Evolutionary conservation across 2,329 filamentous ascomycete species (phyloP).

Genomic region (Aspergillus sp.): DNA sequence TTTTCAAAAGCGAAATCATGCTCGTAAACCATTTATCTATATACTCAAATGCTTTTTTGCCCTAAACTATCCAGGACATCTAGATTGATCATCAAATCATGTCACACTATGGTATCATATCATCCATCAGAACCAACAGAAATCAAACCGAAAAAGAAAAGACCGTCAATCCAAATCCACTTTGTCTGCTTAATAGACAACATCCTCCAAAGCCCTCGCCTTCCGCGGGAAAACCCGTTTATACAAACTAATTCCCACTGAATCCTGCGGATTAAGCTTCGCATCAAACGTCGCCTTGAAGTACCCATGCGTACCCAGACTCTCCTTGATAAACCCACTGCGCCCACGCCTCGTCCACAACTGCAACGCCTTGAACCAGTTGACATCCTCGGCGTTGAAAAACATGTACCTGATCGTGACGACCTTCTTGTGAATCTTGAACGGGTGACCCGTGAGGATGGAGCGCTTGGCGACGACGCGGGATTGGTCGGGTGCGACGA

Average conservation of each 20-base stretch:
- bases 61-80: slow-evolving; percentile 10
- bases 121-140: slow-evolving; percentile 13
- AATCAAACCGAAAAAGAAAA: background rate
- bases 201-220: slow-evolving; percentile 45
- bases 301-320: slow-evolving; percentile 94
- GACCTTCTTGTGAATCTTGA: slow-evolving; percentile 97
- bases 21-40: slow-evolving; percentile 24
- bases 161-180: background rate
- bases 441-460: slow-evolving; percentile 90
- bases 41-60: slow-evolving; percentile 19
- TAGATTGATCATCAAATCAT: slow-evolving; percentile 18
- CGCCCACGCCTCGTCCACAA: slow-evolving; percentile 88
- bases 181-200: slow-evolving; percentile 10
- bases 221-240: slow-evolving; percentile 76
- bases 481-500: slow-evolving; percentile 64
- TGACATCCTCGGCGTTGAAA: slow-evolving; percentile 90
- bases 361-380: slow-evolving; percentile 95
- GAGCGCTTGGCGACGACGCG: slow-evolving; percentile 90
- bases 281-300: slow-evolving; percentile 98
- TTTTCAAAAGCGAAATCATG: slow-evolving; percentile 12
- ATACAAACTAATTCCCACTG: slow-evolving; percentile 82
- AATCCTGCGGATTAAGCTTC: slow-evolving; percentile 91
- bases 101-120: slow-evolving; percentile 24
- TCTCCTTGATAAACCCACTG: slow-evolving; percentile 88
- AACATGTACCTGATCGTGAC: slow-evolving; percentile 99